Conservation (phyloP, 495 filamentous ascomycete genomes). For the Hyphodiscus hymeniophilus region DNA sequence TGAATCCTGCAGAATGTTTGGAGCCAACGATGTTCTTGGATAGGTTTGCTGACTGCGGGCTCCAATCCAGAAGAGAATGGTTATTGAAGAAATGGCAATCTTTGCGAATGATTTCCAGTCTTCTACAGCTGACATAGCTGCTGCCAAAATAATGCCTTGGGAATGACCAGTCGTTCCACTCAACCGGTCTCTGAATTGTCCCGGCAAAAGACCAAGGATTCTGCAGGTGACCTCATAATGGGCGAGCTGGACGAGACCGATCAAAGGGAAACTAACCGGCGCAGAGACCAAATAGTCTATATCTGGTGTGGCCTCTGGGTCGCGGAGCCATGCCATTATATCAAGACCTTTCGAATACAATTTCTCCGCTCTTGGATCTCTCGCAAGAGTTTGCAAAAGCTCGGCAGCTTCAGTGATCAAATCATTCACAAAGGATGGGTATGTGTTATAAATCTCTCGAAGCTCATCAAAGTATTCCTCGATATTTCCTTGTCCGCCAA, state of each 20-base stretch:
- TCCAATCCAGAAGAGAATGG: slow-evolving; percentile 98
- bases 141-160: slow-evolving; percentile 89
- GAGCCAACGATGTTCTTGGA: slow-evolving; percentile 88
- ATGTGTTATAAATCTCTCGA: slow-evolving; percentile 80
- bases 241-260: slow-evolving; percentile 88
- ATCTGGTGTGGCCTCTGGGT: slow-evolving; percentile 82
- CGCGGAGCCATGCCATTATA: slow-evolving; percentile 84
- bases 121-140: slow-evolving; percentile 79
- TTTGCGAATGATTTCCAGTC: slow-evolving; percentile 85
- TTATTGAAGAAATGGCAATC: slow-evolving; percentile 68
- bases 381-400: slow-evolving; percentile 73
- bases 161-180: slow-evolving; percentile 93
- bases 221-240: slow-evolving; percentile 92
- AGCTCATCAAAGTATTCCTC: slow-evolving; percentile 99
- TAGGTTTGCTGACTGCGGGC: slow-evolving; percentile 97
- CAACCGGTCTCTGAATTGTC: slow-evolving; percentile 72
- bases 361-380: slow-evolving; percentile 82
- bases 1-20: slow-evolving; percentile 85
- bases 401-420: slow-evolving; percentile 71
- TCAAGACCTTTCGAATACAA: slow-evolving; percentile 93
- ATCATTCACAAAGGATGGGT: slow-evolving; percentile 81
- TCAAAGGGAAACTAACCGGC: slow-evolving; percentile 93
- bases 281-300: slow-evolving; percentile 93
- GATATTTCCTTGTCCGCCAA: slow-evolving; percentile 98
- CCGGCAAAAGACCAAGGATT: slow-evolving; percentile 77